These are phyloP conservation scores for Coriaria nepalensis DNA, from an alignment of 306 rosid genomes.

Conservation along the genomic window DNA sequence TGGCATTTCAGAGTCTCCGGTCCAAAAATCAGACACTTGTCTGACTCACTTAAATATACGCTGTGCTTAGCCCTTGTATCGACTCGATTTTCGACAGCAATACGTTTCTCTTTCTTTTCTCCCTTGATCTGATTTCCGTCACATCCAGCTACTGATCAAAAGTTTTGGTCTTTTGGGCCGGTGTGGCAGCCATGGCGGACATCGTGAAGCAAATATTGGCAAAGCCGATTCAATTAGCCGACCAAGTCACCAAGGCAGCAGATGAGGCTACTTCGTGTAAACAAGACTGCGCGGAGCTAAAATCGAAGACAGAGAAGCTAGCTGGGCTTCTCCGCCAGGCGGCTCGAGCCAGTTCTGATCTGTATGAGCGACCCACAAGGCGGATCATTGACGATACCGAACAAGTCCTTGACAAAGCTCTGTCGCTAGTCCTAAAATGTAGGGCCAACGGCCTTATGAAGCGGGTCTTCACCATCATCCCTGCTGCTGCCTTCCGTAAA, in stretches of 20 bases:
- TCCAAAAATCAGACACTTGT: too few relatives aligned
- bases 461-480: constrained; percentile 66
- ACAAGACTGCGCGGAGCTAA: constrained; percentile 57
- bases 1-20: too few relatives aligned
- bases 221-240: constrained; percentile 70
- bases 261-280: constrained; percentile 56
- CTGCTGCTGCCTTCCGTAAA: constrained; percentile 63
- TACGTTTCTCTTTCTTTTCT: background rate
- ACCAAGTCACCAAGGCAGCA: constrained; percentile 58
- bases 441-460: constrained; percentile 57
- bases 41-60: too few relatives aligned
- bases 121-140: constrained; percentile 12
- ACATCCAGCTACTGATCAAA: background rate
- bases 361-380: constrained; percentile 70
- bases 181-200: constrained; percentile 50
- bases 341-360: constrained; percentile 76
- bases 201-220: constrained; percentile 56
- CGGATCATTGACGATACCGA: constrained; percentile 76
- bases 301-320: constrained; percentile 64
- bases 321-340: constrained; percentile 75
- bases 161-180: constrained; percentile 16
- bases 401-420: constrained; percentile 57
- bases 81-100: background rate
- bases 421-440: constrained; percentile 45
- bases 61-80: too few relatives aligned